A percentile compares a stretch with the other conserved stretches of the same genome.
phyloP scores from a whole-genome alignment of 805 yeast genomes.

The Groenewaldozyma tartarivorans region DNA sequence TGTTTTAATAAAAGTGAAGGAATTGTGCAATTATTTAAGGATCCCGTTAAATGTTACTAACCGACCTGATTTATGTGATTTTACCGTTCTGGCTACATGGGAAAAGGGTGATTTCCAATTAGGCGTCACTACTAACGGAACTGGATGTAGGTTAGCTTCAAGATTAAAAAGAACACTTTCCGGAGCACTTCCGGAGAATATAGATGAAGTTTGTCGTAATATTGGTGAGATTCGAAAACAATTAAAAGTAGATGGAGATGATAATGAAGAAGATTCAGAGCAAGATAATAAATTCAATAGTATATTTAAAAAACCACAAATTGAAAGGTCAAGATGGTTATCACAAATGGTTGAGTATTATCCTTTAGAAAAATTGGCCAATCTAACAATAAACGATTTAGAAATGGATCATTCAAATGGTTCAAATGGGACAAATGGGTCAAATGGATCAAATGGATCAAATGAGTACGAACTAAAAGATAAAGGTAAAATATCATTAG shows the following conservation, averaged over 20 bases:
- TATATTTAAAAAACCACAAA: conserved; percentile 40
- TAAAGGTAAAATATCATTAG: conserved; percentile 61
- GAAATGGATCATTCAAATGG: conserved; percentile 22
- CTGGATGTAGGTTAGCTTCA: conserved; percentile 80
- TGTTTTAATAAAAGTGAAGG: conserved; percentile 16
- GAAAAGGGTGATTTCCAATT: conserved; percentile 66
- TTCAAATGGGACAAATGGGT: not conserved
- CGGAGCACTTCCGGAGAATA: conserved; percentile 50
- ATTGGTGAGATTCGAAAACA: conserved; percentile 56
- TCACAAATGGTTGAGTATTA: conserved; percentile 86
- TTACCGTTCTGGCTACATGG: conserved; percentile 65
- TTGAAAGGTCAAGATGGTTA: conserved; percentile 69
- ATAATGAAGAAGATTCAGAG: conserved; percentile 55
- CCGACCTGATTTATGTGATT: conserved; percentile 60
- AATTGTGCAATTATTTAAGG: conserved; percentile 48
- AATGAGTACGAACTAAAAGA: no score
- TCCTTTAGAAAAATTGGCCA: conserved; percentile 59
- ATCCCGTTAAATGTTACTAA: conserved; percentile 81
- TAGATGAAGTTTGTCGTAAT: conserved; percentile 57
- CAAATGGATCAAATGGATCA: not conserved
- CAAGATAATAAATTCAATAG: conserved; percentile 51
- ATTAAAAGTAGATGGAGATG: conserved; percentile 32
- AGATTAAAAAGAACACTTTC: conserved; percentile 69
- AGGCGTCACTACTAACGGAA: conserved; percentile 78
- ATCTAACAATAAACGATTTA: conserved; percentile 50